phyloP scores from a whole-genome alignment of 208 protist species.

The Trypanosoma avium region DNA sequence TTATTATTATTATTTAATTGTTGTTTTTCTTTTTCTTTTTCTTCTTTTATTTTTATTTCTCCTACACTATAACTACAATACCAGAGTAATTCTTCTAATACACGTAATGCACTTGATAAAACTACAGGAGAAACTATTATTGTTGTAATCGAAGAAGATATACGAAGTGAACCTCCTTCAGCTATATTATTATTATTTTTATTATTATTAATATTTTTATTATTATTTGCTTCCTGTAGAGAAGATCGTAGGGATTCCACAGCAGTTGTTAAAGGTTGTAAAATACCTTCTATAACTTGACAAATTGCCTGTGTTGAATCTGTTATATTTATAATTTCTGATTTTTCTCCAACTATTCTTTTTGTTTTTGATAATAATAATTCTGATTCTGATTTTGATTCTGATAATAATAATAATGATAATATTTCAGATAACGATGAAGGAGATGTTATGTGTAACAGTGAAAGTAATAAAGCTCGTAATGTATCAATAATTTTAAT shows the following conservation, averaged over 20 bases:
- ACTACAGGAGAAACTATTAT: slow-evolving; percentile 26
- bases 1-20: no score
- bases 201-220: no score
- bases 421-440: no score
- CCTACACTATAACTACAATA: no score
- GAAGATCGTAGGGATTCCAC: slow-evolving; percentile 30
- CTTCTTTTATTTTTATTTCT: no score
- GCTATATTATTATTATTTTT: no score
- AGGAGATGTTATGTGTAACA: no score
- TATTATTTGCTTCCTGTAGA: no score
- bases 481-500: slow-evolving; percentile 14
- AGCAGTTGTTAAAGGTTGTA: slow-evolving; percentile 33
- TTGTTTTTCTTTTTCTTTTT: no score
- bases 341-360: neutral
- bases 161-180: no score
- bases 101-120: slow-evolving; percentile 15
- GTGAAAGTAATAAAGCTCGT: slow-evolving; percentile 18
- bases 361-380: neutral
- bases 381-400: no score
- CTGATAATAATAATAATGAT: no score
- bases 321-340: neutral
- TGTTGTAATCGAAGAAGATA: neutral
- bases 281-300: slow-evolving; percentile 37
- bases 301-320: slow-evolving; percentile 23
- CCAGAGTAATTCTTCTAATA: slow-evolving; percentile 30